Evolutionary conservation across 208 protist species (phyloP).

Genomic region (Trichomonas vaginalis): DNA sequence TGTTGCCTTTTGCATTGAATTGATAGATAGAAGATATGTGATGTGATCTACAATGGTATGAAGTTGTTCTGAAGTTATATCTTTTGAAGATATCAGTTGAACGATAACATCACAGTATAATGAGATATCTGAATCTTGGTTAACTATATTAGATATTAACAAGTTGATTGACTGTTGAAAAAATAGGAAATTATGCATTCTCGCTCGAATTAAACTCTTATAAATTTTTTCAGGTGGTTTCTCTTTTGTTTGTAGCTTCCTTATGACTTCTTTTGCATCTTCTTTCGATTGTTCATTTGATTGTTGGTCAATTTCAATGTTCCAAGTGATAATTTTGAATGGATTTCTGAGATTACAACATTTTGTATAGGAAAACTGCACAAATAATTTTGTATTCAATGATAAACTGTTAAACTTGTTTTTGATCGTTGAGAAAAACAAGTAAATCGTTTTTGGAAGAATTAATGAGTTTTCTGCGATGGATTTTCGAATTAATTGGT

Average conservation of each 20-base stretch:
- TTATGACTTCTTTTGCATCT: not conserved
- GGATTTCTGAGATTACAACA: not conserved
- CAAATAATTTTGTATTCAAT: not conserved
- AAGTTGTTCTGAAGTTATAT: not conserved
- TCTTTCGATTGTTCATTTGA: not conserved
- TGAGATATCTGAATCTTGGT: not conserved
- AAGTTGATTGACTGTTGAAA: not conserved
- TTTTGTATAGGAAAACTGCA: not conserved
- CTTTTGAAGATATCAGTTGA: not conserved
- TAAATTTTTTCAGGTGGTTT: not conserved
- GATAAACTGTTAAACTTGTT: not conserved
- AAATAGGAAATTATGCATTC: not conserved
- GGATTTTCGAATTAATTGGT: not conserved
- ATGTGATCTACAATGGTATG: not conserved
- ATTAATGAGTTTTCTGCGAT: not conserved
- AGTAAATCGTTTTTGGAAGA: not conserved
- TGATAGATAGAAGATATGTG: not conserved
- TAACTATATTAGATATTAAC: not conserved
- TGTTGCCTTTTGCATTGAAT: not conserved
- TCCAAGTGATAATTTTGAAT: not conserved
- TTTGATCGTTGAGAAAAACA: not conserved
- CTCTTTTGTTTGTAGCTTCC: not conserved
- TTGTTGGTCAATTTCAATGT: not conserved
- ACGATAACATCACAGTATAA: not conserved
- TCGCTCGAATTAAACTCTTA: not conserved